These are phyloP conservation scores for Fusarium hostae DNA, from an alignment of 2,329 filamentous ascomycete species.

Conservation along the genomic window DNA sequence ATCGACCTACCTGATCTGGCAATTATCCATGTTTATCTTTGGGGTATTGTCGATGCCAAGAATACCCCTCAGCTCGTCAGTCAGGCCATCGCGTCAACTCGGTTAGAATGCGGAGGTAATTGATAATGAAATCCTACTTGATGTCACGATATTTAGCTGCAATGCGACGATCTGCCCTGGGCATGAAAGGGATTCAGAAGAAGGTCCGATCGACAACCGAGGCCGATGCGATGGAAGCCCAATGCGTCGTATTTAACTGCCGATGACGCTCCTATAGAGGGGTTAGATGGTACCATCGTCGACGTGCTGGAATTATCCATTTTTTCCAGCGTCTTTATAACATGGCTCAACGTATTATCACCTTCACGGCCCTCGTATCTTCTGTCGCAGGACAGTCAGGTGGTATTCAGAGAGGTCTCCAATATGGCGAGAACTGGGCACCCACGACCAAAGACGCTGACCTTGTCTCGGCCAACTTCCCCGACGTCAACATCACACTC, in stretches of 20 bases:
- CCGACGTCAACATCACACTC: slow-evolving; percentile 12
- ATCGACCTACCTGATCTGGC: slow-evolving; percentile 4
- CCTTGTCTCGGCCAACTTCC: slow-evolving; percentile 13
- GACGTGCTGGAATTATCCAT: fast-evolving
- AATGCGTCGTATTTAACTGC: neutral
- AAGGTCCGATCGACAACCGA: neutral
- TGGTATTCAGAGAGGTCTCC: slow-evolving; percentile 3
- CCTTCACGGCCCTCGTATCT: neutral
- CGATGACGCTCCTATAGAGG: fast-evolving
- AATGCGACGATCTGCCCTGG: neutral
- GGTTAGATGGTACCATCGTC: neutral
- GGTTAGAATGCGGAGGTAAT: neutral
- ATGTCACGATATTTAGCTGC: neutral
- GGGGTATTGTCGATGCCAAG: no score
- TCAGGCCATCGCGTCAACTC: fast-evolving
- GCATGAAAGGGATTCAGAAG: neutral
- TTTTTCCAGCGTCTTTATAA: fast-evolving
- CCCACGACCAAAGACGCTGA: slow-evolving; percentile 3
- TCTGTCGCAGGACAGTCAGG: neutral
- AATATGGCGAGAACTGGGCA: slow-evolving; percentile 24
- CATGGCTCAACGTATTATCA: neutral
- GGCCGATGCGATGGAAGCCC: fast-evolving
- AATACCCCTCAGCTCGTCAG: slow-evolving; percentile 14
- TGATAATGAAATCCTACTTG: neutral
- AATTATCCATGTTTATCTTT: no score